Evolutionary conservation across 2,329 filamentous ascomycete genomes (phyloP), one percentile per base, ranked within the genome.

Genomic region (Ophiostoma montium): DNA sequence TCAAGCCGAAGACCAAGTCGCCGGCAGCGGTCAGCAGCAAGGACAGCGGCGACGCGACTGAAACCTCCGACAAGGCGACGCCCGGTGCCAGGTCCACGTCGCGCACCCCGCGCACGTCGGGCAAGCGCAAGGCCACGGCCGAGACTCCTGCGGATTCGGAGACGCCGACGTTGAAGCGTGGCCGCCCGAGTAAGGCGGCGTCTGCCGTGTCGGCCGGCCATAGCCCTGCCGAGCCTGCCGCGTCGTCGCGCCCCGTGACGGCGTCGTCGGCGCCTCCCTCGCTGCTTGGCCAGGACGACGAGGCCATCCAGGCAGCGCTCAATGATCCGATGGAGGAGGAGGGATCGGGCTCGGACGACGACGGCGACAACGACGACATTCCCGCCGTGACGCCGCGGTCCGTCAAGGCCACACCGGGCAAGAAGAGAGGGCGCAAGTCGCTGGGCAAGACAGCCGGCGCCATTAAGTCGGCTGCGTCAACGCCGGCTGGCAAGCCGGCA

Each of bases 121-220:
- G 21, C 35, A 62, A 60, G 57, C 59, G 59, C 50, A 60, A 58
- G 54, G 55, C 57, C 19, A 48, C 54, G 2, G 58, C 55, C 1
- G 50, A 55, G 16, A n/a, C n/a, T n/a, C 35, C 49, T 1, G 51
- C 53, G 3, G 50, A 47, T 2, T 42, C 52, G 12, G 48, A 43
- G 12, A 50, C 41, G 5, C 48, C 51, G 1, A 23, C 48, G 6
- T 3, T 31, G 2, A 56, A 55, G 33, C 53, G 48, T 13, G 58
- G 57, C 43, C 54, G 58, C 13, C 19, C 35, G 4, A 6, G 44
- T 7, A 39, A 31, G 16, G 16, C 35, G 27, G 38, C 45, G 18
- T 33, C 36, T 19, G 36, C 30, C 2, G 39, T 27, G 13, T 23
- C 38, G 16, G 33, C n/a, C n/a, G n/a, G n/a, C n/a, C n/a, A n/a